These are phyloP conservation scores for Populus deltoides DNA, from an alignment of 345 rosid genomes.

Conservation along the genomic window DNA sequence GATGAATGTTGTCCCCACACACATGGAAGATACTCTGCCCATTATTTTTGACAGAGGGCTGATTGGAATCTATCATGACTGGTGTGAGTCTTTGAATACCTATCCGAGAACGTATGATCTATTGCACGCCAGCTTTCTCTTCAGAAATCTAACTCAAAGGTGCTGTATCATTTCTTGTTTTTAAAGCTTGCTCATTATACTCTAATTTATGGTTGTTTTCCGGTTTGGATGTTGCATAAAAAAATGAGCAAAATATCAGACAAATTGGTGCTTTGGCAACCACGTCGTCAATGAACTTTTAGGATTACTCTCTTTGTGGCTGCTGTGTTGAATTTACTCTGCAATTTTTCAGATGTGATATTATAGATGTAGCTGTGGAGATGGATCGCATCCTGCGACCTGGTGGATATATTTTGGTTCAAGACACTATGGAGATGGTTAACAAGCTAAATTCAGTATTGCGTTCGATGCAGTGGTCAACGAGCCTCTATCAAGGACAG, in stretches of 20 bases:
- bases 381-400: conserved; percentile 82
- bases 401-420: conserved; percentile 70
- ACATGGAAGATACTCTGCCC: conserved; percentile 58
- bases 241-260: too few relatives aligned
- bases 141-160: conserved; percentile 53
- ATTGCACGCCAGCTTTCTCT: conserved; percentile 69
- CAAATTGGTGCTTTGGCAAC: too few relatives aligned
- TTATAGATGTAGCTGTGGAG: conserved; percentile 53
- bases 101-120: conserved; percentile 91
- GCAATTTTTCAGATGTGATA: conserved; percentile 53
- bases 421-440: conserved; percentile 58
- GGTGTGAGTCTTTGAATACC: conserved; percentile 86
- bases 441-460: conserved; percentile 51
- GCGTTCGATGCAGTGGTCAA: conserved; percentile 68
- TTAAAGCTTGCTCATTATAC: background rate
- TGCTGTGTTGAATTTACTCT: background rate
- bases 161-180: conserved; percentile 2
- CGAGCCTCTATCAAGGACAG: conserved; percentile 50
- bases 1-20: conserved; percentile 81
- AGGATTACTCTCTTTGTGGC: background rate
- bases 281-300: too few relatives aligned
- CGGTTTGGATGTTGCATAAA: too few relatives aligned
- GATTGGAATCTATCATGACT: conserved; percentile 83
- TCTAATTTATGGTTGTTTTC: background rate
- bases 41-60: conserved; percentile 70